These are phyloP conservation scores for Umbilicus rupestris DNA, from an alignment of 164 flowering plant genomes.

Conservation along the genomic window DNA sequence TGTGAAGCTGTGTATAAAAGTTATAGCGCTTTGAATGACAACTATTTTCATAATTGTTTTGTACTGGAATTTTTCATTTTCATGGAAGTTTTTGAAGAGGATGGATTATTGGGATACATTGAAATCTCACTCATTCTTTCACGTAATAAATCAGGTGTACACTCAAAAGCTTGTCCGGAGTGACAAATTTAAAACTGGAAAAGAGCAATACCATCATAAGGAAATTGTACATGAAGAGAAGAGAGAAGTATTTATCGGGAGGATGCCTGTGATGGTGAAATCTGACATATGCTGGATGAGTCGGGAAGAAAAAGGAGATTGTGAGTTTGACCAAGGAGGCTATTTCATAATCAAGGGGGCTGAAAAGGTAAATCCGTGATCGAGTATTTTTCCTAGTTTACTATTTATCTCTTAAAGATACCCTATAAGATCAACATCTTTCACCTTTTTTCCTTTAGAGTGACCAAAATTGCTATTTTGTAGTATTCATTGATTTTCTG, in stretches of 20 bases:
- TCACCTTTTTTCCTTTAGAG: neutral
- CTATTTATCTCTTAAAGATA: neutral
- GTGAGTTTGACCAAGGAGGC: constrained; percentile 89
- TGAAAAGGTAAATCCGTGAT: constrained; percentile 53
- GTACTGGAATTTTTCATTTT: neutral
- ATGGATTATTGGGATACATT: neutral
- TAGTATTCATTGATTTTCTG: too few relatives aligned
- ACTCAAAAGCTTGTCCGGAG: constrained; percentile 34
- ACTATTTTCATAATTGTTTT: neutral
- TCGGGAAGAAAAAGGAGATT: constrained; percentile 43
- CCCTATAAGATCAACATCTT: neutral
- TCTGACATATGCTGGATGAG: constrained; percentile 78
- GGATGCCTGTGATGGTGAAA: constrained; percentile 91
- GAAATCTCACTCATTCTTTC: neutral
- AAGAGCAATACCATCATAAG: constrained; percentile 38
- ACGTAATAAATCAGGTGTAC: constrained; percentile 43
- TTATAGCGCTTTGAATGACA: neutral
- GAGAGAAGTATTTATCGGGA: constrained; percentile 50
- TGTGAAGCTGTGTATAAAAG: neutral
- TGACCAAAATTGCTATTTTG: too few relatives aligned
- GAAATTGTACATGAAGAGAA: constrained; percentile 23
- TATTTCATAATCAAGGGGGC: constrained; percentile 88
- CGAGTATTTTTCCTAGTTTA: neutral
- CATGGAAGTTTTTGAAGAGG: neutral
- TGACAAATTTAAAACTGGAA: constrained; percentile 86